These are phyloP conservation scores for Beauveria varroae DNA, from an alignment of 2,329 filamentous ascomycete species.

Conservation along the genomic window DNA sequence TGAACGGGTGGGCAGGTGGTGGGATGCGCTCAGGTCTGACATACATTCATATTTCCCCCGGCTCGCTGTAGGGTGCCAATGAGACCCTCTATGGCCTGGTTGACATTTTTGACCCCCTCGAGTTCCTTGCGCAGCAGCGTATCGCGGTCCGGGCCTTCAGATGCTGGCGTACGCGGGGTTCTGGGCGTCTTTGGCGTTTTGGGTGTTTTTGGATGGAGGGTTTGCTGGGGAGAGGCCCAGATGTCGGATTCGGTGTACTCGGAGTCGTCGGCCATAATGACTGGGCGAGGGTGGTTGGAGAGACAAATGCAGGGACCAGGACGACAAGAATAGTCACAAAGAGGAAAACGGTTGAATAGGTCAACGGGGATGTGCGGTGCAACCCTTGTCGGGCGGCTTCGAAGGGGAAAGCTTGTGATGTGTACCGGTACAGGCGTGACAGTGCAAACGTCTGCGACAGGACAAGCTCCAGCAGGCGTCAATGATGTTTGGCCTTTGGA, in stretches of 20 bases:
- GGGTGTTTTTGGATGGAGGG: constrained; percentile 25
- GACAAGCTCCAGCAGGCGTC: too few relatives aligned
- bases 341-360: background rate
- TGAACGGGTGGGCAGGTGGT: background rate
- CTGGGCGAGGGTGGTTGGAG: background rate
- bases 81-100: constrained; percentile 76
- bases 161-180: constrained; percentile 38
- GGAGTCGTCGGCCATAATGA: constrained; percentile 36
- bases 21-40: constrained; percentile 15
- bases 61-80: constrained; percentile 64
- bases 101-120: constrained; percentile 76
- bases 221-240: constrained; percentile 37
- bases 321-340: background rate
- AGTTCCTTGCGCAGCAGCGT: constrained; percentile 70
- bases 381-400: background rate
- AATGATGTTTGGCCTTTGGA: too few relatives aligned
- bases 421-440: background rate
- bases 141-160: constrained; percentile 57
- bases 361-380: background rate
- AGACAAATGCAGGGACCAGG: background rate
- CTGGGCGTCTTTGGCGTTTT: constrained; percentile 41
- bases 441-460: too few relatives aligned
- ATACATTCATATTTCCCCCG: constrained; percentile 69
- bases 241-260: constrained; percentile 42
- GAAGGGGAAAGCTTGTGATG: background rate